A percentile compares a stretch with the other conserved stretches of the same genome.
Evolutionary conservation across 169 alveolate genomes (phyloP).

Genomic region (Cryptosporidium viatorum): DNA sequence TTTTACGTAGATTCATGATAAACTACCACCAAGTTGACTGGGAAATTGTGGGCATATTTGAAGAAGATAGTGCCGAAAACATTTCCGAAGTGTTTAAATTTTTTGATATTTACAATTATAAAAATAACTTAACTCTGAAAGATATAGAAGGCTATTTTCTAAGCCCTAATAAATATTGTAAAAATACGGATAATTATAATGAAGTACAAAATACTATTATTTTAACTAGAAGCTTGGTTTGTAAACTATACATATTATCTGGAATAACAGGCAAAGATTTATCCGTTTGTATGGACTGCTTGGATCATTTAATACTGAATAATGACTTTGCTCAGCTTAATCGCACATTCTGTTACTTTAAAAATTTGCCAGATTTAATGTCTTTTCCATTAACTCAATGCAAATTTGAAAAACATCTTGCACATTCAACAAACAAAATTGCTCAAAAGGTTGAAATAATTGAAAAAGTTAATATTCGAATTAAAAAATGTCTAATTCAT

Average conservation of each 20-base stretch:
- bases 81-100: too few relatives aligned
- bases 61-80: background rate
- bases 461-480: background rate
- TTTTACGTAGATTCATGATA: background rate
- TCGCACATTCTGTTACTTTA: background rate
- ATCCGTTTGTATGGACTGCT: constrained; percentile 1
- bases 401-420: background rate
- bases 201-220: background rate
- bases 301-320: constrained; percentile 1
- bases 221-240: constrained; percentile 22
- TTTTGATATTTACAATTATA: background rate
- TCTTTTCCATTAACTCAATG: constrained; percentile 8
- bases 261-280: constrained; percentile 29
- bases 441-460: background rate
- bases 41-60: constrained; percentile 35
- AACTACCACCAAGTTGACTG: background rate
- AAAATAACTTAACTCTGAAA: background rate
- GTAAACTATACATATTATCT: constrained; percentile 24
- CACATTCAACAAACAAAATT: background rate
- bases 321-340: background rate
- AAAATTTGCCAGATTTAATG: constrained; percentile 9
- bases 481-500: constrained; percentile 12
- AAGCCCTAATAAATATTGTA: background rate
- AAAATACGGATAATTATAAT: background rate
- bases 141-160: background rate